Percentiles rank a stretch among this genome's conserved stretches.
These are phyloP conservation scores for Fusarium coicis DNA, from an alignment of 2,329 filamentous ascomycete species.

Conservation along the genomic window DNA sequence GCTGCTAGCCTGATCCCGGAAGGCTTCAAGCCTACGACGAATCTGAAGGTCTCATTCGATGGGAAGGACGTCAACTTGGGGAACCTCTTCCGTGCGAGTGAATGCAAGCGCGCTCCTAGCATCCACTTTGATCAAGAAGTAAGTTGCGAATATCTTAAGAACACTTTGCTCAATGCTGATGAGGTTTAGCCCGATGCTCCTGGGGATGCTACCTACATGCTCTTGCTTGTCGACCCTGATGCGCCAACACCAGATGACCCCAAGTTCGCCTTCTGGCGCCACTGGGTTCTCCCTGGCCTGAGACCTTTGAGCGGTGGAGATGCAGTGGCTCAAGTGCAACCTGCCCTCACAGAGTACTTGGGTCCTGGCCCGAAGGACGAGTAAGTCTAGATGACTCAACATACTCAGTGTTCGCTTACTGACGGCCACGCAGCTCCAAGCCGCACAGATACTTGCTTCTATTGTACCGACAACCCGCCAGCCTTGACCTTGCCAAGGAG, in stretches of 20 bases:
- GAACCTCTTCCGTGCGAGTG: slow-evolving; percentile 53
- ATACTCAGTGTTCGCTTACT: background rate
- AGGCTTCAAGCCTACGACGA: slow-evolving; percentile 55
- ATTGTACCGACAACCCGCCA: slow-evolving; percentile 54
- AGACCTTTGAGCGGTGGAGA: slow-evolving; percentile 44
- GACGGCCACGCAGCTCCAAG: slow-evolving; percentile 51
- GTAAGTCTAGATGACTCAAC: slow-evolving; percentile 45
- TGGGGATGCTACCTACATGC: slow-evolving; percentile 52
- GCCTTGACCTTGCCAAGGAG: slow-evolving; percentile 50
- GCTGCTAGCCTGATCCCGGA: slow-evolving; percentile 54
- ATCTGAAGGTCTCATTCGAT: slow-evolving; percentile 52
- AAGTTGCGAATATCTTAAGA: rapidly evolving
- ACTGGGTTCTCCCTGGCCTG: slow-evolving; percentile 61
- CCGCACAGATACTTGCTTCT: slow-evolving; percentile 61
- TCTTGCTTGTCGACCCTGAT: slow-evolving; percentile 64
- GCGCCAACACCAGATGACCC: slow-evolving; percentile 65
- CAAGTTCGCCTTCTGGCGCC: slow-evolving; percentile 66
- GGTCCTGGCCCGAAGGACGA: slow-evolving; percentile 59
- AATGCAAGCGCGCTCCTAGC: slow-evolving; percentile 52
- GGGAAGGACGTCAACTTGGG: slow-evolving; percentile 50
- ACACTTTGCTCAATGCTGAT: background rate
- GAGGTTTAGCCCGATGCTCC: slow-evolving; percentile 36
- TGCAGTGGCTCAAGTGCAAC: slow-evolving; percentile 45
- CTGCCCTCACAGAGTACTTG: slow-evolving; percentile 55
- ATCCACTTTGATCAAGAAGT: slow-evolving; percentile 51